Evolutionary conservation across 1,139 yeast species (phyloP), one percentile per base, ranked within the genome.

Genomic region (Arxiozyma bovina): DNA sequence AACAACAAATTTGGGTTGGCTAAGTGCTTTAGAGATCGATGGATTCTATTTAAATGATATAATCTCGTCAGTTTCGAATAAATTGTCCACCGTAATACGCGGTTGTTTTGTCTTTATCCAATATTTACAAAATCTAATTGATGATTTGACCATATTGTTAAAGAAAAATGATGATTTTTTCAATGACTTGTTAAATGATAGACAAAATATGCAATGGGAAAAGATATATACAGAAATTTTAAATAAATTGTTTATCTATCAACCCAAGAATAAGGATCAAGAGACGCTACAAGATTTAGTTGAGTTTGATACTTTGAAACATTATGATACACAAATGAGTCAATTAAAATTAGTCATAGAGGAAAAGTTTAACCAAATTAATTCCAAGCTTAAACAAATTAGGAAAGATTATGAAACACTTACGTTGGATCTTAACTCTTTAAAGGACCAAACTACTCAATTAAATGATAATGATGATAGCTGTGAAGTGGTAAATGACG

Each of bases 1-100:
- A 42, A 76, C 76, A 7, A 73, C 81, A 23, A 78, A 77, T 55
- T 64, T 77, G 3, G 81, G 81, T 0, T 79, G 83, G 83, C 71
- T 77, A 7, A 73, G 77, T 30, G 82, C 82, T 0, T 62, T 78
- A 34, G 69, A 77, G 42, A 74, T 79, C 0, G 83, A 79, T 56
- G 68, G 73, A 0, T 60, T 62, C 21, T 65, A 72, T 22, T 66
- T 74, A 60, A 64, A 71, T 54, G 60, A 70, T 57, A 58, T 69
- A 58, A 51, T 67, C 51, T 52, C 53, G 0, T 34, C 34, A 20
- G 11, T n/a, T 20, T 20, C 22, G 5, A 42, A 42, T 34, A 66
- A 63, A 7, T 55, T 64, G 1, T 12, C 34, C 12, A 20, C n/a
- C 34, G 30, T 46, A 30, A 30, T 46, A 11, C 41, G 20, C 3